phyloP scores from a whole-genome alignment of 495 filamentous ascomycete species.

The Penicillium psychrofluorescens region DNA sequence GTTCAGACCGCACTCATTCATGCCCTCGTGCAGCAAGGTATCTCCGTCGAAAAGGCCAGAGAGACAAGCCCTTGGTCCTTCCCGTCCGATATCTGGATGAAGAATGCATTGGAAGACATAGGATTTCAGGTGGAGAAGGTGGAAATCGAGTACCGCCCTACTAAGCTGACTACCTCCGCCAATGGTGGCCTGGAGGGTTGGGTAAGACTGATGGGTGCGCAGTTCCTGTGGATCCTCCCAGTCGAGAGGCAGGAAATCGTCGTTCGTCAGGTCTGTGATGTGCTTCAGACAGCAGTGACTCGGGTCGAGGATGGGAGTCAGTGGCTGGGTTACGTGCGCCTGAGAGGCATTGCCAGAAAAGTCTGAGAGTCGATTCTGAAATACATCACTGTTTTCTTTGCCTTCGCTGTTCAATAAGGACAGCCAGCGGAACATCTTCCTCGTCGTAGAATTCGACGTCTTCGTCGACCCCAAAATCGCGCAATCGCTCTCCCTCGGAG shows the following conservation, averaged over 20 bases:
- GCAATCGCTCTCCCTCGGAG: conserved; percentile 73
- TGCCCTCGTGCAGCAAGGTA: conserved; percentile 43
- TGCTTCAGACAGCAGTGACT: conserved; percentile 45
- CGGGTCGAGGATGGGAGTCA: conserved; percentile 50
- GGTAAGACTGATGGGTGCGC: conserved; percentile 57
- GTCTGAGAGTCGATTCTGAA: not conserved
- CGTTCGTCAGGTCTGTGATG: conserved; percentile 48
- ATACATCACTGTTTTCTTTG: not conserved
- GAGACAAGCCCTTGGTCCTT: conserved; percentile 67
- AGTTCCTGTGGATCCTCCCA: conserved; percentile 46
- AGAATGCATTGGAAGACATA: conserved; percentile 37
- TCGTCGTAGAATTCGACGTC: conserved; percentile 71
- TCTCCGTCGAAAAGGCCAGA: conserved; percentile 39
- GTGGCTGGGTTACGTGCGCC: conserved; percentile 64
- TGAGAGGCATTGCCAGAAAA: conserved; percentile 51
- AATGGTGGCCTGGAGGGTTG: conserved; percentile 63
- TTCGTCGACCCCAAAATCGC: conserved; percentile 88
- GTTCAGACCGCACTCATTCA: conserved; percentile 50
- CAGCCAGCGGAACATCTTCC: conserved; percentile 69
- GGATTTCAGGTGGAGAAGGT: conserved; percentile 56
- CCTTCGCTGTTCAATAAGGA: conserved; percentile 25
- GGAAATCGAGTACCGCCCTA: conserved; percentile 61
- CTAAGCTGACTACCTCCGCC: conserved; percentile 41
- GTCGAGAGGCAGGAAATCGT: conserved; percentile 43
- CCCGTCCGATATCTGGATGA: conserved; percentile 53